Evolutionary conservation across 2,329 filamentous ascomycete genomes (phyloP), one percentile per base, ranked within the genome.

Genomic region (Botrytis byssoidea): DNA sequence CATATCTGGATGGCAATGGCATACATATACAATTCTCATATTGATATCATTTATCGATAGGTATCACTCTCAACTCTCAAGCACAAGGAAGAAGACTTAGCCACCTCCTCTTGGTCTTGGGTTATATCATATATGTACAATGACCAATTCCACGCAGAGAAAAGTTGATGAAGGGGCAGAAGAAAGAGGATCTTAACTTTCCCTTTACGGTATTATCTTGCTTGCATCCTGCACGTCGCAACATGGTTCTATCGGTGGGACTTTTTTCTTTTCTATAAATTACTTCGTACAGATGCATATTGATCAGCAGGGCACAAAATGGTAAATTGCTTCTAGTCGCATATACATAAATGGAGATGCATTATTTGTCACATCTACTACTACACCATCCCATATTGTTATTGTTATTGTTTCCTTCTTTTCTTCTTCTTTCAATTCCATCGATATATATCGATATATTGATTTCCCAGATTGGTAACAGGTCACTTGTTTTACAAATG

Each of bases 271-370:
- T 18, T 29, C 29, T 22, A 68, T 35, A 57, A 60, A 70, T 70
- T 70, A 32, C 32, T 32, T 32, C 32, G 32, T 32, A 40, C 67
- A 70, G 67, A 60, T 70, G 67, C 67, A 70, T 70, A 51, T 64
- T 61, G 57, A 71, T 71, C 59, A 71, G 69, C 59, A 63, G 69
- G 69, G 69, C 69, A 37, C 25, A 14, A 42, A 70, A 64, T 63
- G 29, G 69, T 5, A 29, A 60, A 64, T 61, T 25, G 25, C 35
- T 51, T 61, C 35, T 48, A 42, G 55, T 40, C 35, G 22, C 57
- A 18, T n/a, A 22, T 12, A 60, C 16, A 59, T 59, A 35, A 22
- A 29, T 40, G 25, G 18, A 66, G 40, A 48, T 32, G 25, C 37
- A 42, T 44, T 25, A 20, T 64, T 64, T 42, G 60, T 55, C 48